Evolutionary conservation across 495 filamentous ascomycete species (phyloP).

Genomic region (Filosporella fistucella): DNA sequence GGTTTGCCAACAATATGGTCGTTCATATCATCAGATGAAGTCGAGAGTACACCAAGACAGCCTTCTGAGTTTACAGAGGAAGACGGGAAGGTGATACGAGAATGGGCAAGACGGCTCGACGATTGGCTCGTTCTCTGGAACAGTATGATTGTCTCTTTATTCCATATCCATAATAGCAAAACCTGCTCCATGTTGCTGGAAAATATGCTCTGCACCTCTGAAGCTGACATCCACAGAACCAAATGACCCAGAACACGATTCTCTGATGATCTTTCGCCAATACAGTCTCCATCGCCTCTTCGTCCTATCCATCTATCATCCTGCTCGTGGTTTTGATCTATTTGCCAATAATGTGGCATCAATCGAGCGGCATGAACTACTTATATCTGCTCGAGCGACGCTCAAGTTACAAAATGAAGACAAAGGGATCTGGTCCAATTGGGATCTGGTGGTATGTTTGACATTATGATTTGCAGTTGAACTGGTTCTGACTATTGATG

Average conservation of each 20-base stretch:
- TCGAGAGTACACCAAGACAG: slow-evolving; percentile 10
- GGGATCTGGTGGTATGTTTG: slow-evolving; percentile 30
- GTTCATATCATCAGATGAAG: slow-evolving; percentile 27
- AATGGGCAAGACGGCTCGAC: slow-evolving; percentile 34
- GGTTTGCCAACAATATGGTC: slow-evolving; percentile 37
- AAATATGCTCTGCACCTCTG: no score
- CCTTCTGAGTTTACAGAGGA: slow-evolving; percentile 28
- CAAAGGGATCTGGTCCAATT: slow-evolving; percentile 38
- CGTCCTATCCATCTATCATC: slow-evolving; percentile 40
- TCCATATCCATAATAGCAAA: no score
- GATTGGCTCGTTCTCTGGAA: slow-evolving; percentile 37
- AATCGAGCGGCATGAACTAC: slow-evolving; percentile 32
- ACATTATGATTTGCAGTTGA: neutral
- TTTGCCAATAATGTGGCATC: slow-evolving; percentile 32
- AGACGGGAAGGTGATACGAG: slow-evolving; percentile 32
- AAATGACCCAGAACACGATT: slow-evolving; percentile 32
- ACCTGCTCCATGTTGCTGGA: neutral
- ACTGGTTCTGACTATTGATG: neutral
- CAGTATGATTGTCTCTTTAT: slow-evolving; percentile 9
- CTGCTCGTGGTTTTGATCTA: slow-evolving; percentile 38
- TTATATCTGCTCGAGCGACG: slow-evolving; percentile 34
- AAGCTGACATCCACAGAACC: neutral
- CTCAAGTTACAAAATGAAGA: slow-evolving; percentile 33
- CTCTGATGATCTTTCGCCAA: slow-evolving; percentile 33
- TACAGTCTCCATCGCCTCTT: slow-evolving; percentile 39